phyloP scores from a whole-genome alignment of 2,329 filamentous ascomycete species.

The Phoma herbarum region DNA sequence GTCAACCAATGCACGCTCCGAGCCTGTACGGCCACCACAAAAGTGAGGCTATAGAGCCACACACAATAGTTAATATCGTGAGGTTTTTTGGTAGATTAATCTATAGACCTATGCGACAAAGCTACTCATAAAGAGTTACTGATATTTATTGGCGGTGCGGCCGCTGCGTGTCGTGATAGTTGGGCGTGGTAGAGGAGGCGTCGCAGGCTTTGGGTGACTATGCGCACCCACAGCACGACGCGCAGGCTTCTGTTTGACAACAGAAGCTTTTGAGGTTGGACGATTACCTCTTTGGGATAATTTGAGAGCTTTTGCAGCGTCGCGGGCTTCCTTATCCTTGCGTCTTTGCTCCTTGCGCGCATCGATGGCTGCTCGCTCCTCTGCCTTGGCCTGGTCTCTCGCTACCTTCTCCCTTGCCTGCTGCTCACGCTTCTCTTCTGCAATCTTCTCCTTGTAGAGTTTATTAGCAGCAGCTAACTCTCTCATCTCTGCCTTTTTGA shows the following conservation, averaged over 20 bases:
- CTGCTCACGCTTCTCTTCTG: neutral
- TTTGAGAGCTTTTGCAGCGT: neutral
- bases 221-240: neutral
- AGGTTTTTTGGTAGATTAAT: no score
- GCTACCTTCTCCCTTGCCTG: no score
- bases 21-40: no score
- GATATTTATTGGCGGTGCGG: neutral
- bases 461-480: constrained; percentile 1
- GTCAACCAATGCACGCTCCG: no score
- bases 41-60: no score
- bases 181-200: neutral
- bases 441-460: neutral
- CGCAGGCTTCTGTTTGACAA: neutral
- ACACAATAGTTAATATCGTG: no score
- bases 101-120: constrained; percentile 2
- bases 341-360: neutral
- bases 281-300: neutral
- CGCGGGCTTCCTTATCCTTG: neutral
- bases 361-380: neutral
- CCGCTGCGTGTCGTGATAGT: neutral
- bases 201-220: neutral
- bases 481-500: no score
- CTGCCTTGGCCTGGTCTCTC: neutral
- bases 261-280: neutral
- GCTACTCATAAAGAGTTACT: neutral